These are phyloP conservation scores for Fusarium sp. DNA, from an alignment of 2,329 filamentous ascomycete species.

Conservation along the genomic window DNA sequence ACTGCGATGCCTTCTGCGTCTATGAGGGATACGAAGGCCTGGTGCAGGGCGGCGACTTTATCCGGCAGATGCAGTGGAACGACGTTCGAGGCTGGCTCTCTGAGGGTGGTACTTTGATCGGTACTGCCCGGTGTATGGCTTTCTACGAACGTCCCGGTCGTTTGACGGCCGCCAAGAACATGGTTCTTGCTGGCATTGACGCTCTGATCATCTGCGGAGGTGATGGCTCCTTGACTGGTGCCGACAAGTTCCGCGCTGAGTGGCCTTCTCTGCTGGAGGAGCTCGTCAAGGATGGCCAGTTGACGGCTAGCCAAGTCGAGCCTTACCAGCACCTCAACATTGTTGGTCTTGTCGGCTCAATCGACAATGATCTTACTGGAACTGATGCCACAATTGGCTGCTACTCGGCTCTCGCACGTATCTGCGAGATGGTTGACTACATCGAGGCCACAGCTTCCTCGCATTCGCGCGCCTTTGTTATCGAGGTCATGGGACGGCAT, in stretches of 20 bases:
- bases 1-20: conserved; percentile 82
- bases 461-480: conserved; percentile 95
- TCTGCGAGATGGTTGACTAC: conserved; percentile 96
- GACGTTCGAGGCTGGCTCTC: conserved; percentile 95
- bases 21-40: conserved; percentile 98
- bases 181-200: conserved; percentile 93
- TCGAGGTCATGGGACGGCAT: conserved; percentile 98
- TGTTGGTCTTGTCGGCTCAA: conserved; percentile 94
- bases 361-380: conserved; percentile 97
- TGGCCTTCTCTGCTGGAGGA: conserved; percentile 92
- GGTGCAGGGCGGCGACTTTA: conserved; percentile 88
- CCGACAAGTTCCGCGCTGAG: conserved; percentile 90
- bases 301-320: conserved; percentile 76
- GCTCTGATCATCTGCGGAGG: conserved; percentile 97
- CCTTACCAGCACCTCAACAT: conserved; percentile 93
- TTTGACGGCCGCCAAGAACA: conserved; percentile 89
- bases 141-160: conserved; percentile 92
- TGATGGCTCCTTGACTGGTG: conserved; percentile 95
- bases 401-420: conserved; percentile 91
- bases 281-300: conserved; percentile 78
- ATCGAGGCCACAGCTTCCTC: conserved; percentile 96
- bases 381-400: conserved; percentile 98
- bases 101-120: conserved; percentile 94
- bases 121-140: conserved; percentile 90
- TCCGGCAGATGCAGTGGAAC: conserved; percentile 89